These are phyloP conservation scores for Hyphodiscus hymeniophilus DNA, from an alignment of 495 filamentous ascomycete species.

Conservation along the genomic window DNA sequence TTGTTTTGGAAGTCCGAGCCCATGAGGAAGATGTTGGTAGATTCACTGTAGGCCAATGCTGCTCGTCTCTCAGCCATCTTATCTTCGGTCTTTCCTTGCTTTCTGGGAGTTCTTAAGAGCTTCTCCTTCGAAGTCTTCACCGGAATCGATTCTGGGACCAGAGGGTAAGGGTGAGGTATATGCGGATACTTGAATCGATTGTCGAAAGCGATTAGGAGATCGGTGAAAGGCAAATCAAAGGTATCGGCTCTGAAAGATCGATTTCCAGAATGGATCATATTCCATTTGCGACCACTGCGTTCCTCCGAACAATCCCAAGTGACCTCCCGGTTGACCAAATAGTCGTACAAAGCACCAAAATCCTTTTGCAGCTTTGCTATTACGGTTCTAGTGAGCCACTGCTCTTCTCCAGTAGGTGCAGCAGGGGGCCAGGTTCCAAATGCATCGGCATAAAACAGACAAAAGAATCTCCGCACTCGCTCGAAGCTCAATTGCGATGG, in stretches of 20 bases:
- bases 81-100: constrained; percentile 19
- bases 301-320: constrained; percentile 53
- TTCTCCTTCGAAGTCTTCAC: constrained; percentile 28
- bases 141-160: constrained; percentile 42
- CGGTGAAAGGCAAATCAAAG: constrained; percentile 51
- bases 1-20: constrained; percentile 42
- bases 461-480: constrained; percentile 46
- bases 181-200: constrained; percentile 53
- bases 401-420: constrained; percentile 29
- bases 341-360: constrained; percentile 63
- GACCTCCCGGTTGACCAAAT: constrained; percentile 61
- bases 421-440: constrained; percentile 51
- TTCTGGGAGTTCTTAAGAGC: constrained; percentile 9
- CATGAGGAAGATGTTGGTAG: constrained; percentile 58
- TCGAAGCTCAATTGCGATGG: constrained; percentile 41
- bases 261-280: constrained; percentile 35
- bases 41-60: constrained; percentile 55
- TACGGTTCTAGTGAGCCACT: constrained; percentile 53
- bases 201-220: constrained; percentile 61
- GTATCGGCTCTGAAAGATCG: constrained; percentile 52
- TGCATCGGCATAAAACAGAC: constrained; percentile 41
- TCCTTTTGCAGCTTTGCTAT: constrained; percentile 53
- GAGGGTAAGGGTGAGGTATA: constrained; percentile 61
- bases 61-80: constrained; percentile 33
- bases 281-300: constrained; percentile 48